phyloP scores from a whole-genome alignment of 768 basidiomycete genomes.

The Phylloporus sp. region DNA sequence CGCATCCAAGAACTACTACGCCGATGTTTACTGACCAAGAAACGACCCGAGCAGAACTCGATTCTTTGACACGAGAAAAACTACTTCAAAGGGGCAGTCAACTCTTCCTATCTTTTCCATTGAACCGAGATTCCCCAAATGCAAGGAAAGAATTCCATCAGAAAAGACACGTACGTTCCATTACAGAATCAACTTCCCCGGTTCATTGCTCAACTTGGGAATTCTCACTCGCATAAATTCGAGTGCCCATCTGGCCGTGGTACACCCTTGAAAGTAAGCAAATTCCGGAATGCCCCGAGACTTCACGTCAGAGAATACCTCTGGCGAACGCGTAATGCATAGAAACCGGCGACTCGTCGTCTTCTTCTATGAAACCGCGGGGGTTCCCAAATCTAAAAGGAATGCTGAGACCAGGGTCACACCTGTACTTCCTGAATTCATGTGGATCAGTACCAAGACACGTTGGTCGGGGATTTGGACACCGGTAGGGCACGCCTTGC shows the following conservation, averaged over 20 bases:
- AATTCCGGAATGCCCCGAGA: too few relatives aligned
- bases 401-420: background rate
- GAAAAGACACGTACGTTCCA: background rate
- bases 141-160: background rate
- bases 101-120: too few relatives aligned
- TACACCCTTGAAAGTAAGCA: too few relatives aligned
- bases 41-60: too few relatives aligned
- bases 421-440: constrained; percentile 6
- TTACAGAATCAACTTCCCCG: background rate
- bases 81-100: background rate
- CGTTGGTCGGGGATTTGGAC: background rate
- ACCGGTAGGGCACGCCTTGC: too few relatives aligned
- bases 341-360: background rate
- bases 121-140: background rate
- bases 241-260: too few relatives aligned
- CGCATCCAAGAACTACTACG: too few relatives aligned
- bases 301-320: background rate
- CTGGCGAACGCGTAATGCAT: background rate
- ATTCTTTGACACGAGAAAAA: too few relatives aligned
- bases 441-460: constrained; percentile 2
- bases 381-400: background rate
- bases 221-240: background rate
- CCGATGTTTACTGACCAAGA: too few relatives aligned
- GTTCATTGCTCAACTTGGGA: background rate
- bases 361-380: background rate